These are phyloP conservation scores for Neocatenulostroma microsporum DNA, from an alignment of 2,329 filamentous ascomycete species.

Conservation along the genomic window DNA sequence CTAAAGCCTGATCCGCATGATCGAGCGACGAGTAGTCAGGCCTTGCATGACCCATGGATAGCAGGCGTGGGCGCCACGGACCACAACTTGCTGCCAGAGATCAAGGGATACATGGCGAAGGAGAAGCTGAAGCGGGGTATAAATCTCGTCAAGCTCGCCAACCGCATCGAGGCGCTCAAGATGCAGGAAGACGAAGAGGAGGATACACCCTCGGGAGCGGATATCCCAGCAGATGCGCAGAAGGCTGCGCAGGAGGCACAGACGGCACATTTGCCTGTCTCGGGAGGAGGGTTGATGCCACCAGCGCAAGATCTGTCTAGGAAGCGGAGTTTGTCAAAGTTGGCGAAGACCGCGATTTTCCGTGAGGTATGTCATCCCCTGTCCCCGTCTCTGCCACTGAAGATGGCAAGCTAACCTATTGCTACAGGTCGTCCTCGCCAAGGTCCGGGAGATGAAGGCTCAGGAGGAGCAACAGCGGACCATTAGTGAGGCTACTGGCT, in stretches of 20 bases:
- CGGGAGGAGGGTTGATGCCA: slow-evolving; percentile 14
- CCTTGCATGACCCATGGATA: slow-evolving; percentile 55
- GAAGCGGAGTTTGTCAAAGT: slow-evolving; percentile 49
- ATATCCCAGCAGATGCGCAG: slow-evolving; percentile 56
- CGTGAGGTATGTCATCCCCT: slow-evolving; percentile 70
- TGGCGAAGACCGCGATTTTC: slow-evolving; percentile 70
- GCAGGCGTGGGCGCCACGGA: slow-evolving; percentile 84
- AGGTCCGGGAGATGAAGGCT: slow-evolving; percentile 86
- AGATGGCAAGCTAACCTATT: slow-evolving; percentile 7
- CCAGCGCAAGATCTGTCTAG: slow-evolving; percentile 25
- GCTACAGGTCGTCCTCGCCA: slow-evolving; percentile 61
- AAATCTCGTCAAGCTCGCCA: slow-evolving; percentile 90
- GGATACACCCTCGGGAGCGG: slow-evolving; percentile 50
- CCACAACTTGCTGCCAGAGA: slow-evolving; percentile 95
- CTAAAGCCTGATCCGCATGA: slow-evolving; percentile 70
- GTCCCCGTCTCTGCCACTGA: not conserved
- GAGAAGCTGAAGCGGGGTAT: slow-evolving; percentile 87
- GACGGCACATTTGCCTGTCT: slow-evolving; percentile 24
- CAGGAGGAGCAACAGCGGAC: slow-evolving; percentile 54
- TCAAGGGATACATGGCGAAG: slow-evolving; percentile 87
- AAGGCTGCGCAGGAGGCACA: slow-evolving; percentile 46
- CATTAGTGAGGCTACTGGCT: slow-evolving; percentile 15
- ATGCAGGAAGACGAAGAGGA: slow-evolving; percentile 85
- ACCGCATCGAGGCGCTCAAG: slow-evolving; percentile 90
- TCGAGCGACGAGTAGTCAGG: slow-evolving; percentile 58